A percentile compares a stretch with the other conserved stretches of the same genome.
phyloP scores from a whole-genome alignment of 768 basidiomycete species.

The Mycena leptocephala region DNA sequence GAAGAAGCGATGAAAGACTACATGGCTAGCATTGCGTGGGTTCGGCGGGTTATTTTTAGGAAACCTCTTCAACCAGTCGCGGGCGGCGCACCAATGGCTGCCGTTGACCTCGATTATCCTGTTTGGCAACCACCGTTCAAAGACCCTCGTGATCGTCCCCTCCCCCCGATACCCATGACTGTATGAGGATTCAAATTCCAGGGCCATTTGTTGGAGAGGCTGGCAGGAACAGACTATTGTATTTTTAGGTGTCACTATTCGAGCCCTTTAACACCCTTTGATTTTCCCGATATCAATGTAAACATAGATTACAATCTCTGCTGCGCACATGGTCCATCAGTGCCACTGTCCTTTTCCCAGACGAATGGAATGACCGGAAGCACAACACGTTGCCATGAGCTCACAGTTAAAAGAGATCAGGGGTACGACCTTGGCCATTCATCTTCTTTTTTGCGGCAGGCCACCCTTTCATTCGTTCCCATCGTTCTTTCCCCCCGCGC shows the following conservation, averaged over 20 bases:
- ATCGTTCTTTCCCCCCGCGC: not conserved
- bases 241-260: too few species aligned
- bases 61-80: not conserved
- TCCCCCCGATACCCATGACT: too few species aligned
- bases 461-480: not conserved
- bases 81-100: too few species aligned
- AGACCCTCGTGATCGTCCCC: too few species aligned
- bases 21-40: not conserved
- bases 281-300: too few species aligned
- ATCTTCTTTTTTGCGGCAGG: not conserved
- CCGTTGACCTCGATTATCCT: not conserved
- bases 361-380: not conserved
- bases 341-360: not conserved
- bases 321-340: not conserved
- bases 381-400: not conserved
- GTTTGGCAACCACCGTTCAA: not conserved
- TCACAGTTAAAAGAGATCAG: not conserved
- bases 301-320: too few species aligned
- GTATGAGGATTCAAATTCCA: too few species aligned
- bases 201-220: too few species aligned
- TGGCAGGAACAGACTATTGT: too few species aligned
- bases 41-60: not conserved
- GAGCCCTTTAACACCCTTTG: too few species aligned
- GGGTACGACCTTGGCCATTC: too few species aligned
- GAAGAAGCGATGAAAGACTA: slow-evolving; percentile 57